phyloP scores from a whole-genome alignment of 1,284 basidiomycete genomes.

The Golubevia sp. region DNA sequence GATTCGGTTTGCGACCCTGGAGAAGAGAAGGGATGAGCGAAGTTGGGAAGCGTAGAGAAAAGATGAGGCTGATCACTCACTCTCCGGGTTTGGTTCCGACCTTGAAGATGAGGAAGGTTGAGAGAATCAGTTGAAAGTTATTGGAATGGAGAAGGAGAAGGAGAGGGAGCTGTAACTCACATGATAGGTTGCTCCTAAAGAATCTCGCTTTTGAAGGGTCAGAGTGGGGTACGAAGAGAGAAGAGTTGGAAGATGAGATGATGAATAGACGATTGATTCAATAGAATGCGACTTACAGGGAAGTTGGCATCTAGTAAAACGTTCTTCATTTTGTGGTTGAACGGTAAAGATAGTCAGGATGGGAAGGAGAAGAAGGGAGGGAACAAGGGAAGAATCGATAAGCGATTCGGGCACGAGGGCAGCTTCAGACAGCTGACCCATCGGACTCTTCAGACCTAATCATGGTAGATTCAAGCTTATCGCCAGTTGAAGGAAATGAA shows the following conservation, averaged over 20 bases:
- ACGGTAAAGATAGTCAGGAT: neutral
- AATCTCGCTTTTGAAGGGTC: constrained; percentile 20
- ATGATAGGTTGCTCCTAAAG: constrained; percentile 32
- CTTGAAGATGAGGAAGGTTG: neutral
- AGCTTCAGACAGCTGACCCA: too few species aligned
- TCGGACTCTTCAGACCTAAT: too few species aligned
- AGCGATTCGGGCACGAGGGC: too few species aligned
- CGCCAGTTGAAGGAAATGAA: too few species aligned
- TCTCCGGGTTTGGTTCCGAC: constrained; percentile 27
- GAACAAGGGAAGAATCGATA: too few species aligned
- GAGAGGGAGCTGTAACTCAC: constrained; percentile 7
- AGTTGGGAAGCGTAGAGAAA: neutral
- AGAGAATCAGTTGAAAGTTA: neutral
- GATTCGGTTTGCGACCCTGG: constrained; percentile 75
- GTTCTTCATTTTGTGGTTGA: constrained; percentile 25
- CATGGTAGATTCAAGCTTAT: too few species aligned
- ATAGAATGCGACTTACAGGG: constrained; percentile 16
- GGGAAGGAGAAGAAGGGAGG: neutral
- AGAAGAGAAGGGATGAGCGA: neutral
- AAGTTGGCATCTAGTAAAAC: constrained; percentile 42
- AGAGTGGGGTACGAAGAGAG: neutral
- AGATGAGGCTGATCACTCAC: constrained; percentile 9
- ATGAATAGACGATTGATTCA: neutral
- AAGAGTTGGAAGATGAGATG: neutral
- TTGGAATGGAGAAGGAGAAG: neutral